phyloP scores from a whole-genome alignment of 495 filamentous ascomycete species.

The Amphirosellinia nigrospora region DNA sequence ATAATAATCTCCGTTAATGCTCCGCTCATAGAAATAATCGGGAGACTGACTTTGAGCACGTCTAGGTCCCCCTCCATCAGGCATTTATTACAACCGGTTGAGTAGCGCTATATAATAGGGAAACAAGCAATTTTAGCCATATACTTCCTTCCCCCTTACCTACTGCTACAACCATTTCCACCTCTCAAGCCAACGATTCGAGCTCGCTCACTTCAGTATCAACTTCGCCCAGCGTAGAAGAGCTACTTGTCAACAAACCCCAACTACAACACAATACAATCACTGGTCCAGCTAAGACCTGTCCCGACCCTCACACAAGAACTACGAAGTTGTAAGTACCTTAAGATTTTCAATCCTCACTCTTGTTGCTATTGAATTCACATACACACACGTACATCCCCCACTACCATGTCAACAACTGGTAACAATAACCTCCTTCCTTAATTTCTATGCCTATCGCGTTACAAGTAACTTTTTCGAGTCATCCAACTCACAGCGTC shows the following conservation, averaged over 20 bases:
- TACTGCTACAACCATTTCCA: neutral
- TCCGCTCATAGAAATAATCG: neutral
- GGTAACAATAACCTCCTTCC: neutral
- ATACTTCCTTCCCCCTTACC: neutral
- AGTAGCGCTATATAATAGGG: neutral
- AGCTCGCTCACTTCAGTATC: neutral
- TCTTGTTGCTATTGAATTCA: neutral
- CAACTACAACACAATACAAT: neutral
- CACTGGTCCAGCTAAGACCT: neutral
- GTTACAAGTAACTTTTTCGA: neutral
- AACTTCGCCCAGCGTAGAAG: neutral
- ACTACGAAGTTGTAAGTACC: constrained; percentile 2
- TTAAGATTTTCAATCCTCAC: neutral
- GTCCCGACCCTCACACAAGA: neutral
- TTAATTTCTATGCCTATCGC: neutral
- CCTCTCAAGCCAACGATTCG: neutral
- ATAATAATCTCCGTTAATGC: neutral
- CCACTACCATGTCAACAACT: neutral
- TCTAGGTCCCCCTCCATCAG: neutral
- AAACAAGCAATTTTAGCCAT: neutral
- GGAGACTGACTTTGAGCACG: neutral
- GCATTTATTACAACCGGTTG: neutral
- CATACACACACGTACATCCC: neutral
- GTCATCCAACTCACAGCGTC: neutral
- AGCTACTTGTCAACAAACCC: neutral